Evolutionary conservation across 2,329 filamentous ascomycete species (phyloP), one percentile per base, ranked within the genome.

Genomic region (Proliferodiscus dingleyae): DNA sequence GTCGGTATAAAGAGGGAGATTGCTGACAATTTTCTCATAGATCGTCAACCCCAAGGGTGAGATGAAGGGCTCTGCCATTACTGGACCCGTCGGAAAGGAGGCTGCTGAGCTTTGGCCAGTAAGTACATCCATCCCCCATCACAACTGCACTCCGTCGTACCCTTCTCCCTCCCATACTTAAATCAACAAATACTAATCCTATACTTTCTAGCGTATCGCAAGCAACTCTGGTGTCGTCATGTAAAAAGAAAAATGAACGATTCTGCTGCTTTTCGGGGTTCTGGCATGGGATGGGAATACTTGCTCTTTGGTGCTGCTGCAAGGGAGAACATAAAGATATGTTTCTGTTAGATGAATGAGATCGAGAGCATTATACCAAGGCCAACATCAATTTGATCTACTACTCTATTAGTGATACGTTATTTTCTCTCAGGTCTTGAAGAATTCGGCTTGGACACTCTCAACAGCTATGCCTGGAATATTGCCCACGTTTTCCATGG

Each of bases 1-100:
- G n/a, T n/a, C n/a, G n/a, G n/a, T n/a, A 29, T 47, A 46, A 46
- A 16, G 13, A 16, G 15, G 28, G 11, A 15, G 38, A 45, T 19
- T 47, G 60, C 71, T 75, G 60, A 77, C 63, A 18, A 13, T 2
- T 15, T 34, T 30, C 41, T 37, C 43, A 45, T 67, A 93, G 87
- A 98, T 98, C 68, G 93, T 98, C 81, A 98, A 98, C 82, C 89
- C 91, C 75, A 98, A 98, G 87, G 93, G 93, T 78, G 93, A 98
- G 80, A 98, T 98, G 93, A 98, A 98, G 87, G 93, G 93, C 70
- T 96, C 89, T 60, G 93, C 93, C 72, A 98, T 98, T 72, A 98
- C 93, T 65, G 93, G 93, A 64, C 93, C 93, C 65, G 91, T 98
- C 69, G 93, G 91, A 74, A 98, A 98, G 86, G 93, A 98, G 80